phyloP scores from a whole-genome alignment of 2,329 filamentous ascomycete genomes.

The Calonectria pseudoturangicola region DNA sequence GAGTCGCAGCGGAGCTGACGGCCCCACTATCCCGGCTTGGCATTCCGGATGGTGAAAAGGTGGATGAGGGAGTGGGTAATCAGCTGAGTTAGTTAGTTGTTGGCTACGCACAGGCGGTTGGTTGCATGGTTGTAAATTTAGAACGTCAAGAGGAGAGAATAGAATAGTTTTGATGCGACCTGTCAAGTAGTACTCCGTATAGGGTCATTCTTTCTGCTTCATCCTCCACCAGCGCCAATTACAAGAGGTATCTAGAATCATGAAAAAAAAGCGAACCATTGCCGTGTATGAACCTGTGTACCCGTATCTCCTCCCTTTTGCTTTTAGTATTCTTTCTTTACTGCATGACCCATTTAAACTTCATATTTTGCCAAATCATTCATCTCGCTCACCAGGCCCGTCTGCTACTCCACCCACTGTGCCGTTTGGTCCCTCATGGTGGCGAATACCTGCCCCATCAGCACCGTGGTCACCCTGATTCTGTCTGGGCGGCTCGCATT shows the following conservation, averaged over 20 bases:
- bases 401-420: neutral
- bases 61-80: no score
- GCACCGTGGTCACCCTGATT: neutral
- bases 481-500: neutral
- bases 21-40: slow-evolving; percentile 51
- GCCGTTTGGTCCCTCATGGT: neutral
- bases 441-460: neutral
- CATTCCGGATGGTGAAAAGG: slow-evolving; percentile 10
- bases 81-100: neutral
- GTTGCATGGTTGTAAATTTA: neutral
- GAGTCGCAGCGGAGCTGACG: slow-evolving; percentile 42
- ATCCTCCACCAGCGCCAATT: slow-evolving; percentile 1
- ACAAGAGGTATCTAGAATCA: slow-evolving; percentile 15
- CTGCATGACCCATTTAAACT: neutral
- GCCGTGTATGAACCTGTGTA: neutral
- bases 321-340: neutral
- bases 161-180: neutral
- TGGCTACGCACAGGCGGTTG: no score
- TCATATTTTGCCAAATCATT: neutral
- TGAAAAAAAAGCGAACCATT: neutral
- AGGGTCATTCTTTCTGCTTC: neutral
- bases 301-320: neutral
- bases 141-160: neutral
- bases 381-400: neutral
- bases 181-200: neutral